Conservation (phyloP, 768 basidiomycete species). For the Suillus cothurnatus region DNA sequence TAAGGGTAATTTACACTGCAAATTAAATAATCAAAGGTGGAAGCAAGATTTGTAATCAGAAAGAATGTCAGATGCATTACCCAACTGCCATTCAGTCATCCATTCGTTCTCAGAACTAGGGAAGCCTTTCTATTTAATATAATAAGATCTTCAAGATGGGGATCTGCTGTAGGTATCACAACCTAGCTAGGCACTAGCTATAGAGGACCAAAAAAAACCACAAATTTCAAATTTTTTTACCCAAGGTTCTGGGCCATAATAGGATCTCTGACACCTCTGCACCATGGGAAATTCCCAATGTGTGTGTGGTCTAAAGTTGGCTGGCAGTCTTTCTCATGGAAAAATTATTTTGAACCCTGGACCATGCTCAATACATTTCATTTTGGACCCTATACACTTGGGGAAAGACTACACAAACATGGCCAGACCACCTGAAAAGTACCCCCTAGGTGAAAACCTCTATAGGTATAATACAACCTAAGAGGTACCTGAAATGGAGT, state of each 20-base stretch:
- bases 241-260: neutral
- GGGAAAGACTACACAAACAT: neutral
- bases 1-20: no score
- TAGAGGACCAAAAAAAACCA: no score
- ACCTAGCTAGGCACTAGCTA: no score
- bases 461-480: conserved; percentile 16
- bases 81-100: no score
- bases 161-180: no score
- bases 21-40: no score
- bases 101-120: no score
- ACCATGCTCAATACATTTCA: neutral
- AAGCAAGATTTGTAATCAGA: no score
- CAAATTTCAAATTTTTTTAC: neutral
- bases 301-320: neutral
- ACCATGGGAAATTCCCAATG: neutral
- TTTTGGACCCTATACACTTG: neutral
- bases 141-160: no score
- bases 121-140: no score
- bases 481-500: no score
- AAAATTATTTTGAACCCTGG: neutral
- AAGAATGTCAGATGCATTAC: no score
- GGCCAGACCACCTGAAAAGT: neutral
- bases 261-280: neutral
- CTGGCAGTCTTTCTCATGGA: neutral
- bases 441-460: neutral